Base-by-base conservation (phyloP, 352 stramenopile species). In the Phytopythium cucurbitacearum region DNA sequence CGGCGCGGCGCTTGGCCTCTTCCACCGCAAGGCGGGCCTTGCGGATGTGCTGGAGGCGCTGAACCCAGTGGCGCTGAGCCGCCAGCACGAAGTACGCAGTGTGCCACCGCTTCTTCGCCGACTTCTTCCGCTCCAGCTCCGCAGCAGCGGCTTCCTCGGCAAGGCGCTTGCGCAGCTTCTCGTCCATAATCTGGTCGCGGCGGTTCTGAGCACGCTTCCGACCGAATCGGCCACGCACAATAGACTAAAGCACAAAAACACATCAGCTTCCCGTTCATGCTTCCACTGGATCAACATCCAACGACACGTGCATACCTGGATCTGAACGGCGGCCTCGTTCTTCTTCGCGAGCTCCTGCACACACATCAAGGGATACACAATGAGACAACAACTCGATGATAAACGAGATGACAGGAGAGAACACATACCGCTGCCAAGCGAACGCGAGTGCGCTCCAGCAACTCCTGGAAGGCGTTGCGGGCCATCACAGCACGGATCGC, bases 151-250 rank as follows among this genome's bases (percentile, higher is more conserved):
- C 77, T 68, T 95, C 82, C 1, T 89, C 73, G 8, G 69, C 53
- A n/a, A 95, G 53, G 11, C 85, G 72, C 71, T 88, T 84, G 51
- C 85, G 85, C 60, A 93, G 62, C 56, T 85, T 87, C 13, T 85
- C 85, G 54, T 95, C 85, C 48, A 83, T 64, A 8, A 92, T 53
- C 54, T 89, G 77, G 16, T 85, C 62, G 34, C 60, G 71, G 40
- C 82, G 79, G 56, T 79, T 87, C 38, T 67, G 56, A 34, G 80
- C 79, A 51, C 79, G 73, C 66, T 91, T 90, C 42, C 85, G 82
- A 33, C 82, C 85, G 11, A 95, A 63, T 50, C 86, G 87, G 47
- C 82, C 82, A n/a, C 85, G 85, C 39, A 92, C 85, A 47, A 95
- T 83, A 15, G 81, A 60, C 51, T 67, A 36, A 10, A 48, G 13